These are phyloP conservation scores for Pycnococcus provasolii DNA, from an alignment of 139 green algal genomes.

Conservation along the genomic window DNA sequence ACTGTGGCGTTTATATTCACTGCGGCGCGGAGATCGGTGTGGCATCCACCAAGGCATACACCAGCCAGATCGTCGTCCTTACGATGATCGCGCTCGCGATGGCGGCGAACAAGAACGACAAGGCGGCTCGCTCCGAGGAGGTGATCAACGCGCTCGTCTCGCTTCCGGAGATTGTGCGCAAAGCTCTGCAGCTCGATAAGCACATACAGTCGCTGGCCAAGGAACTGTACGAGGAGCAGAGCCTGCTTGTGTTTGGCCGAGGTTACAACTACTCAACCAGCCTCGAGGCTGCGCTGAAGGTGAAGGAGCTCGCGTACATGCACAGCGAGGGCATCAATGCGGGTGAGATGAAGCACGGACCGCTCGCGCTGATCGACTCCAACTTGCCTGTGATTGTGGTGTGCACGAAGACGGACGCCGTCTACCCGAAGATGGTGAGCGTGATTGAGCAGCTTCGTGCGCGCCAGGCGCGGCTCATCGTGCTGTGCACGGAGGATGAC, in stretches of 20 bases:
- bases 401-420: constrained; percentile 47
- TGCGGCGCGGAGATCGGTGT: constrained; percentile 94
- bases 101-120: constrained; percentile 72
- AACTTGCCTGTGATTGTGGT: constrained; percentile 86
- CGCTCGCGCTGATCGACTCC: constrained; percentile 89
- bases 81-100: constrained; percentile 86
- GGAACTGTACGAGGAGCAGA: constrained; percentile 60
- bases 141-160: constrained; percentile 72
- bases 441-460: constrained; percentile 22
- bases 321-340: constrained; percentile 93
- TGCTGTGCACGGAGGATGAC: constrained; percentile 76
- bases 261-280: constrained; percentile 94
- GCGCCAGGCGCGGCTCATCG: constrained; percentile 35
- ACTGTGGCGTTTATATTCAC: constrained; percentile 93
- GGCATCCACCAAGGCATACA: constrained; percentile 88
- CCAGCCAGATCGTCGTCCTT: constrained; percentile 75
- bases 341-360: constrained; percentile 98
- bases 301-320: constrained; percentile 86
- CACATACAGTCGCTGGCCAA: constrained; percentile 66
- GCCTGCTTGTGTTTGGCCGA: constrained; percentile 56
- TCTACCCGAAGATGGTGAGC: constrained; percentile 16
- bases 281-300: constrained; percentile 58
- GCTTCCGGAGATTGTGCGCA: constrained; percentile 50
- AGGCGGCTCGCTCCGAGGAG: constrained; percentile 47
- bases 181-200: constrained; percentile 55